A percentile compares a stretch with the other conserved stretches of the same genome.
These are phyloP conservation scores for Macroventuria anomochaeta DNA, from an alignment of 2,329 filamentous ascomycete species.

Conservation along the genomic window DNA sequence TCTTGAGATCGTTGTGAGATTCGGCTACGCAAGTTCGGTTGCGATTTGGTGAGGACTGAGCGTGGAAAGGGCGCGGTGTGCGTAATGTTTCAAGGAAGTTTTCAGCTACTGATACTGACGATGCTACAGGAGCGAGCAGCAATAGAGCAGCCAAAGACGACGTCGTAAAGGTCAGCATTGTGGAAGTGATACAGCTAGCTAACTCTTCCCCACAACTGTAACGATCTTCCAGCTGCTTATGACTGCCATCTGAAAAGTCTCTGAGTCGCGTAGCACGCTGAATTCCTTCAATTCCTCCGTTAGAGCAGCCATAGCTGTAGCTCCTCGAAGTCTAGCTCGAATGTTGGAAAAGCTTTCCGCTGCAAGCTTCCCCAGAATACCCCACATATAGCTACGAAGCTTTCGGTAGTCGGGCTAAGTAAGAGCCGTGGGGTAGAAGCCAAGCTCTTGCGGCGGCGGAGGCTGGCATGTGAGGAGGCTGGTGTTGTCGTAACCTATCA, in stretches of 20 bases:
- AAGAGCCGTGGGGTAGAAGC: background rate
- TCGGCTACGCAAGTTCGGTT: slow-evolving; percentile 24
- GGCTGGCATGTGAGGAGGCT: background rate
- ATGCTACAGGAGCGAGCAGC: slow-evolving; percentile 7
- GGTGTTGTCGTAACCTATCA: slow-evolving; percentile 6
- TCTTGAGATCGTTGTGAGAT: slow-evolving; percentile 17
- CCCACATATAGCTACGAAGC: slow-evolving; percentile 7
- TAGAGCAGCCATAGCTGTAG: background rate
- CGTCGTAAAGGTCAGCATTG: slow-evolving; percentile 4
- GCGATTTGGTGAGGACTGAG: slow-evolving; percentile 12
- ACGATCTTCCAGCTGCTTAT: background rate
- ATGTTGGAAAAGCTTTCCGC: slow-evolving; percentile 16
- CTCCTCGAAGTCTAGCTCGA: slow-evolving; percentile 1
- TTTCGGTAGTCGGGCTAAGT: slow-evolving; percentile 7
- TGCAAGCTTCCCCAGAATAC: slow-evolving; percentile 14
- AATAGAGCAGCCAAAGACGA: slow-evolving; percentile 2
- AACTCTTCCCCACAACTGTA: background rate
- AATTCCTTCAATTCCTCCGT: background rate
- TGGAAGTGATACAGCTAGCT: background rate
- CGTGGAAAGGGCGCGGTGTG: slow-evolving; percentile 20
- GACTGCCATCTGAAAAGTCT: background rate
- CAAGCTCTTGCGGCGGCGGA: background rate
- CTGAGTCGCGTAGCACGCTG: background rate
- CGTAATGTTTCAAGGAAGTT: slow-evolving; percentile 21
- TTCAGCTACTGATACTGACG: slow-evolving; percentile 18